phyloP scores from a whole-genome alignment of 371 early-diverging fungal genomes.

The Mortierella sp. region DNA sequence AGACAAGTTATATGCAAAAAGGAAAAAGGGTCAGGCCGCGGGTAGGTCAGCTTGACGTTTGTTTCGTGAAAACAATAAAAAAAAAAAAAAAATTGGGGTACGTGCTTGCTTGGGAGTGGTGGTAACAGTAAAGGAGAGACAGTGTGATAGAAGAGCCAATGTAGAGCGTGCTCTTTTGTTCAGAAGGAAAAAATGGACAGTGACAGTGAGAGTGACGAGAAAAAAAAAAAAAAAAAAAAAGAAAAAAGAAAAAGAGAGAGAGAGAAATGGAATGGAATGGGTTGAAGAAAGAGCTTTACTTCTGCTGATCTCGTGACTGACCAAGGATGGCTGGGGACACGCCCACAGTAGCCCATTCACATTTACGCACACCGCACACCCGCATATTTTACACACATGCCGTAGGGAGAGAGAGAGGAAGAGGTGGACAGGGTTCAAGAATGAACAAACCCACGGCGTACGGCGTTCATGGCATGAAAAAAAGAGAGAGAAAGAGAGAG shows the following conservation, averaged over 20 bases:
- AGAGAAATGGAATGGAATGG: conserved; percentile 1
- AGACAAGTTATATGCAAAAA: background rate
- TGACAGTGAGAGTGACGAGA: background rate
- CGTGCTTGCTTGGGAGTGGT: background rate
- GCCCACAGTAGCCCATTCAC: no score
- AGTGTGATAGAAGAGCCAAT: background rate
- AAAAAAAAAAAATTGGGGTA: background rate
- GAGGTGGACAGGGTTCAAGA: background rate
- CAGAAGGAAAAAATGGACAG: background rate
- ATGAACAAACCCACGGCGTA: background rate
- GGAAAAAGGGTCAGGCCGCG: background rate
- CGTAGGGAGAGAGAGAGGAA: background rate
- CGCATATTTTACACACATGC: no score
- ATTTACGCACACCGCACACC: no score
- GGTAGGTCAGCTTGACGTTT: background rate
- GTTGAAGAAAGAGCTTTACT: no score
- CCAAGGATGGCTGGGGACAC: no score
- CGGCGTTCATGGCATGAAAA: background rate
- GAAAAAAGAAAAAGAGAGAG: background rate
- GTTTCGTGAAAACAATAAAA: no score
- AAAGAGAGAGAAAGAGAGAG: background rate
- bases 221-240: background rate
- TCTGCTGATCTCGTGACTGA: no score
- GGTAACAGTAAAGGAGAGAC: background rate
- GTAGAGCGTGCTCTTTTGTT: background rate